phyloP scores from a whole-genome alignment of 2,329 filamentous ascomycete species.

The Fusarium anguioides region DNA sequence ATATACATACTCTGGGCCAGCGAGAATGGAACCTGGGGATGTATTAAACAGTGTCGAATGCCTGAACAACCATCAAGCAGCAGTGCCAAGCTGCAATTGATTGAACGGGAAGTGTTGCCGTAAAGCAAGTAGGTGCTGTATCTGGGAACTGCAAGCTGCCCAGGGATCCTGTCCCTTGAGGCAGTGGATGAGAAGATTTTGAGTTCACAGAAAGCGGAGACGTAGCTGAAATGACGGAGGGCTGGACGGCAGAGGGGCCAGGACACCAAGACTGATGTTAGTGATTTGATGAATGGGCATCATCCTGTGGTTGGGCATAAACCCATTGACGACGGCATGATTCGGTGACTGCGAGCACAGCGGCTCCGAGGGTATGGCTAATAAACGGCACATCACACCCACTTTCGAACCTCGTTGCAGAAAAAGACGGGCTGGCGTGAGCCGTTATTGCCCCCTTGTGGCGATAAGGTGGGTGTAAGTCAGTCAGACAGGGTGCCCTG shows the following conservation, averaged over 20 bases:
- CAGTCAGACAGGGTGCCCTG: constrained; percentile 30
- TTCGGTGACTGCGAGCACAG: constrained; percentile 20
- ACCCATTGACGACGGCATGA: constrained; percentile 26
- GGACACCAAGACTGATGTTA: constrained; percentile 6
- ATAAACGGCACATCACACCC: constrained; percentile 30
- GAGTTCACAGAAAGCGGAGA: constrained; percentile 38
- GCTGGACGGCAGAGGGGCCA: constrained; percentile 16
- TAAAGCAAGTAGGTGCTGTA: background rate
- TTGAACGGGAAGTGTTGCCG: constrained; percentile 16
- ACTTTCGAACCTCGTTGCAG: constrained; percentile 35
- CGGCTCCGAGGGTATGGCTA: constrained; percentile 16
- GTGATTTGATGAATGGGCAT: constrained; percentile 28
- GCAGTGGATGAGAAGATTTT: constrained; percentile 37
- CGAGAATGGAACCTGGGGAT: background rate
- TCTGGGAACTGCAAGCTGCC: constrained; percentile 12
- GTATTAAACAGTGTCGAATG: constrained; percentile 12
- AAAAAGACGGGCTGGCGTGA: constrained; percentile 33
- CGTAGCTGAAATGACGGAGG: constrained; percentile 39
- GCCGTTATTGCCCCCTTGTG: constrained; percentile 37
- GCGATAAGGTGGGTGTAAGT: constrained; percentile 39
- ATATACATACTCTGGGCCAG: background rate
- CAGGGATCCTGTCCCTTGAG: constrained; percentile 29
- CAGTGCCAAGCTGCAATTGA: constrained; percentile 20
- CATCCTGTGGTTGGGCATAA: constrained; percentile 21
- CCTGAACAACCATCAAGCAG: constrained; percentile 10